Conservation (phyloP, 495 filamentous ascomycete genomes). For the Hypomontagnella monticulosa region DNA sequence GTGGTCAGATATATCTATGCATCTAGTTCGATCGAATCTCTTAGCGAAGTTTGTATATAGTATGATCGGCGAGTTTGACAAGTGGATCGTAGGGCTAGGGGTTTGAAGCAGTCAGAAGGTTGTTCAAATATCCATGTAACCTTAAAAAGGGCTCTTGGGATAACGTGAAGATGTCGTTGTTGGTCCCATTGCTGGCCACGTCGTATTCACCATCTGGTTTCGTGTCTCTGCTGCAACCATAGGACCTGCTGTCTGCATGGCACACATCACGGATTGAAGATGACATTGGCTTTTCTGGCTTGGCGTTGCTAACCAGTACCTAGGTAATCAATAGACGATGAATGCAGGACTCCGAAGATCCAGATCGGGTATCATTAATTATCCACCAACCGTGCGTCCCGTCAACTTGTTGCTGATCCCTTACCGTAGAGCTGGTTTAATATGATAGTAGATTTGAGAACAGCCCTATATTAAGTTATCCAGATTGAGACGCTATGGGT, state of each 20-base stretch:
- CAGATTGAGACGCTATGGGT: neutral
- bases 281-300: conserved; percentile 12
- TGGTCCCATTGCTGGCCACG: conserved; percentile 23
- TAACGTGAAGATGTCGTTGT: neutral
- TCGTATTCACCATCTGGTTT: conserved; percentile 31
- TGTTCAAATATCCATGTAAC: neutral
- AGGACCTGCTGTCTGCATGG: conserved; percentile 1
- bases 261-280: conserved; percentile 5
- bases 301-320: conserved; percentile 21
- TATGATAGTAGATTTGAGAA: conserved; percentile 16
- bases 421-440: conserved; percentile 8
- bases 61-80: conserved; percentile 31
- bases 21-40: neutral
- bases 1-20: conserved; percentile 8
- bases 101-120: conserved; percentile 16
- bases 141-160: neutral
- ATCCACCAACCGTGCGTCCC: conserved; percentile 36
- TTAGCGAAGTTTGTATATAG: neutral
- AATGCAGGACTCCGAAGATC: conserved; percentile 30
- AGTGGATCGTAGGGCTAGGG: conserved; percentile 16
- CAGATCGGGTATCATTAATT: conserved; percentile 29
- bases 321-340: conserved; percentile 16
- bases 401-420: conserved; percentile 16
- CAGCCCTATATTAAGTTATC: neutral
- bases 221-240: conserved; percentile 12